Conservation (phyloP, 2,329 filamentous ascomycete species). For the Neonectria punicea region DNA sequence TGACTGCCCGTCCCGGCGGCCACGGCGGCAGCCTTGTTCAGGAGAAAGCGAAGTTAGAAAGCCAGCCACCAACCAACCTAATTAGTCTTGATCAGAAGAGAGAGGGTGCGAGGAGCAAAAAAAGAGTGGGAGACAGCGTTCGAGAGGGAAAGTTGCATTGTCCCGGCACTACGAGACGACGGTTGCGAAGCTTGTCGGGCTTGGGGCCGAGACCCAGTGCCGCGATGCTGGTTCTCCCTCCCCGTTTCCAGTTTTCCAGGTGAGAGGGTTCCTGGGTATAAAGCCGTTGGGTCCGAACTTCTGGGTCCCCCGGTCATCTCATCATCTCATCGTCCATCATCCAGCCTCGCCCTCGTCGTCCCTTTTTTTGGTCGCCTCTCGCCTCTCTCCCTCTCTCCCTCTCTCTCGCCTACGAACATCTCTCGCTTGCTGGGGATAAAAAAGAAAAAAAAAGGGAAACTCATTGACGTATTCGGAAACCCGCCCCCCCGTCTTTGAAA, state of each 20-base stretch:
- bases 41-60: conserved; percentile 25
- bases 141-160: conserved; percentile 20
- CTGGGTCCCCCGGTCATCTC: conserved; percentile 26
- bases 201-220: conserved; percentile 34
- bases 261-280: conserved; percentile 34
- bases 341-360: not conserved
- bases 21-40: conserved; percentile 21
- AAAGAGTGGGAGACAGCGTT: conserved; percentile 28
- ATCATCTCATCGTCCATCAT: conserved; percentile 19
- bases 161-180: conserved; percentile 34
- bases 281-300: conserved; percentile 42
- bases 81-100: not conserved
- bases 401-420: not conserved
- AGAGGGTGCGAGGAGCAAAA: conserved; percentile 20
- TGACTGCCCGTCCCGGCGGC: conserved; percentile 18
- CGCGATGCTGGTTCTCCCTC: conserved; percentile 31
- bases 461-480: not conserved
- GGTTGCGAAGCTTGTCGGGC: conserved; percentile 36
- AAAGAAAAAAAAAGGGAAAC: not conserved
- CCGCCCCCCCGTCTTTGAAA: not conserved
- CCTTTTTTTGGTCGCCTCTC: not conserved
- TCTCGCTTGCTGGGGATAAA: not conserved
- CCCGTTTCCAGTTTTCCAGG: conserved; percentile 20
- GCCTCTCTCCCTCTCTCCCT: not conserved
- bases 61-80: not conserved